Evolutionary conservation across 495 filamentous ascomycete genomes (phyloP).

Genomic region (Neurospora hispaniola): DNA sequence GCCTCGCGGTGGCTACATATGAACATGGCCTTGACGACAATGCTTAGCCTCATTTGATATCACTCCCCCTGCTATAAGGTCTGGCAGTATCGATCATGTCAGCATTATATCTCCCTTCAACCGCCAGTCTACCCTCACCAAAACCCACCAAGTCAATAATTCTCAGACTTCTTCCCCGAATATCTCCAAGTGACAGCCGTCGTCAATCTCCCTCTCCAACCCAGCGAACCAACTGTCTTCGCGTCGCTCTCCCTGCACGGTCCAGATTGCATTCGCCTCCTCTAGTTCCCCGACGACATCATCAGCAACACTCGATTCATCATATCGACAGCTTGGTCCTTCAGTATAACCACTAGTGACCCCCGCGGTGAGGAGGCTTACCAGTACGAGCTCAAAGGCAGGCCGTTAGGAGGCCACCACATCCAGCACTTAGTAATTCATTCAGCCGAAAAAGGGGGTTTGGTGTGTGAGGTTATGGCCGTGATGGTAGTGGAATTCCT

Average conservation of each 20-base stretch:
- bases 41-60: not conserved
- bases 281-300: slow-evolving; percentile 10
- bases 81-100: not conserved
- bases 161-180: not conserved
- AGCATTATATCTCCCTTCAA: not conserved
- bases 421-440: slow-evolving; percentile 12
- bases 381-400: slow-evolving; percentile 10
- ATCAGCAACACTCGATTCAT: slow-evolving; percentile 20
- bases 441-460: not conserved
- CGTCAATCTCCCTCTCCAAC: not conserved
- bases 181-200: not conserved
- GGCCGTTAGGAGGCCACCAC: slow-evolving; percentile 8
- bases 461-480: not conserved
- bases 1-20: not conserved
- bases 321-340: slow-evolving; percentile 17
- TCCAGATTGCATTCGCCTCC: slow-evolving; percentile 8
- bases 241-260: slow-evolving; percentile 15
- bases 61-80: not conserved
- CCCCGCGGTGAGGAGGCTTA: not conserved
- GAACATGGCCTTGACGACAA: not conserved
- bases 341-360: slow-evolving; percentile 3
- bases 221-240: not conserved
- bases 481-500: not conserved
- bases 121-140: not conserved
- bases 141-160: not conserved